Conservation (phyloP, 2,329 filamentous ascomycete genomes). For the Trichophyton rubrum region DNA sequence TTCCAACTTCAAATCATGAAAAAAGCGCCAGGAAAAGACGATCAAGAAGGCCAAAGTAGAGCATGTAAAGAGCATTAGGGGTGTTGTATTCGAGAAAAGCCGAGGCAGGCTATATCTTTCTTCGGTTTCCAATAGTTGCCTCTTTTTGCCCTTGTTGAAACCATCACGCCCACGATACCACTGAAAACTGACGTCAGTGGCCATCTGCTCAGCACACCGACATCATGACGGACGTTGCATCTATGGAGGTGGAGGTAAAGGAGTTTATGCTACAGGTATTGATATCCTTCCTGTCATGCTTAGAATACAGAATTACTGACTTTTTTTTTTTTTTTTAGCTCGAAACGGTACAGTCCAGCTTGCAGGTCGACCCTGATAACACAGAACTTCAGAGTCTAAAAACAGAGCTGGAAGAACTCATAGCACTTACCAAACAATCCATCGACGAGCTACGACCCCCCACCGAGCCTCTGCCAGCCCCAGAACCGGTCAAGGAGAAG, state of each 20-base stretch:
- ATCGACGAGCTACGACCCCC: conserved; percentile 66
- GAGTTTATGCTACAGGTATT: conserved; percentile 48
- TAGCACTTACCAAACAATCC: conserved; percentile 64
- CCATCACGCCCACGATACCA: not conserved
- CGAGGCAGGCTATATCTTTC: not conserved
- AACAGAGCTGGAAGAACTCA: conserved; percentile 68
- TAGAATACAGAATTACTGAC: not conserved
- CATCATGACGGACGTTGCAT: conserved; percentile 33
- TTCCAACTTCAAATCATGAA: too few species aligned
- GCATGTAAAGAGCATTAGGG: not conserved
- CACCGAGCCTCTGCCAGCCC: conserved; percentile 35
- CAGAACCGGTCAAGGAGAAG: conserved; percentile 52
- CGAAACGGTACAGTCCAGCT: conserved; percentile 61
- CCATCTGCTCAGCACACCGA: not conserved
- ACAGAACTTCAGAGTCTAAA: conserved; percentile 64
- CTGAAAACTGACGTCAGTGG: not conserved
- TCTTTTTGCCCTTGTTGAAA: not conserved
- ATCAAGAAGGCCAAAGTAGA: not conserved
- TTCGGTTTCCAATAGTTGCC: not conserved
- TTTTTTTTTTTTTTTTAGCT: conserved; percentile 40
- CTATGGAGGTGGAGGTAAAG: conserved; percentile 41
- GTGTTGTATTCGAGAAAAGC: not conserved
- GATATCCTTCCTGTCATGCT: not conserved
- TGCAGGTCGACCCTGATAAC: conserved; percentile 71
- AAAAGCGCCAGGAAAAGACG: too few species aligned